Evolutionary conservation across 169 alveolate species (phyloP).

Genomic region (Eimeria praecox): DNA sequence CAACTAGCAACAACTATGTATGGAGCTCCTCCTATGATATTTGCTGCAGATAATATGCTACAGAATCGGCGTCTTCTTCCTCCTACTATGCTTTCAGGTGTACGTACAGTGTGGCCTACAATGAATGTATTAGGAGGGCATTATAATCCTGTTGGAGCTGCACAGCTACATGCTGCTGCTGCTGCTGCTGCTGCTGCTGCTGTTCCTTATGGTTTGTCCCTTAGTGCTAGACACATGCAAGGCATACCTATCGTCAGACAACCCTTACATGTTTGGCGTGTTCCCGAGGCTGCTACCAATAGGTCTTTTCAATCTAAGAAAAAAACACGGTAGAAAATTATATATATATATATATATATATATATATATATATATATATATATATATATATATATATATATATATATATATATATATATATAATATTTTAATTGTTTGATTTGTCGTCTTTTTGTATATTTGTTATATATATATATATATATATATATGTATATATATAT

Average conservation of each 20-base stretch:
- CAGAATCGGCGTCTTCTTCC: not conserved
- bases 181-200: slow-evolving; percentile 7
- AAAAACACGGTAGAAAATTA: not conserved
- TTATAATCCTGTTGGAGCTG: not conserved
- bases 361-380: not conserved
- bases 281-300: not conserved
- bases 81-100: not conserved
- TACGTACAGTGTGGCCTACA: not conserved
- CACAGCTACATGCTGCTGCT: slow-evolving; percentile 16
- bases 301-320: not conserved
- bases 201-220: slow-evolving; percentile 2
- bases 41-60: not conserved
- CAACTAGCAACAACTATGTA: not conserved
- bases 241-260: not conserved
- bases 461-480: no score
- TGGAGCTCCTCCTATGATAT: not conserved
- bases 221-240: not conserved
- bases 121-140: not conserved
- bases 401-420: no score
- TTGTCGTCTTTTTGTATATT: no score
- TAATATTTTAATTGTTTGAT: no score
- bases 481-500: no score
- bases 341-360: not conserved
- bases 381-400: no score
- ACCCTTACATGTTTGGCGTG: not conserved